Conservation (phyloP, 2,329 filamentous ascomycete species). For the Bipolaris zeicola region DNA sequence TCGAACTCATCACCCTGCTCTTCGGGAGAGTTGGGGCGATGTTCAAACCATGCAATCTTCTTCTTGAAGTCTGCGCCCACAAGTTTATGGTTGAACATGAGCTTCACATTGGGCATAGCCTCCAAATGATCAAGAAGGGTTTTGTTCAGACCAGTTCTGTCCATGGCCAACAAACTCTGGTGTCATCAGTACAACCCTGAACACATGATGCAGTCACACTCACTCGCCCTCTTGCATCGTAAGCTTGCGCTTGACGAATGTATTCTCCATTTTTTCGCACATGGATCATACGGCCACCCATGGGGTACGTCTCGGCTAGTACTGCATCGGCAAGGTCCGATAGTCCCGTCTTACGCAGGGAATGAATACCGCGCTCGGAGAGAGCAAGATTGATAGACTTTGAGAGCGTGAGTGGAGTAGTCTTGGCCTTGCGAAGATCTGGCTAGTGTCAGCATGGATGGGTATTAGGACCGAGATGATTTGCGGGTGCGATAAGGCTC, state of each 20-base stretch:
- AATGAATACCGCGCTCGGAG: conserved; percentile 91
- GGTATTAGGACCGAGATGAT: neutral
- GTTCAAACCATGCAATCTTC: conserved; percentile 87
- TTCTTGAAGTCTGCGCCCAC: conserved; percentile 83
- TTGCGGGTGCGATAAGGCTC: conserved; percentile 41
- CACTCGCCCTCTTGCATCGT: conserved; percentile 87
- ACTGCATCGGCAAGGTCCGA: conserved; percentile 73
- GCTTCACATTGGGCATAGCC: conserved; percentile 81
- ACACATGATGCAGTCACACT: conserved; percentile 28
- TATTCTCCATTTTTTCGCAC: conserved; percentile 69
- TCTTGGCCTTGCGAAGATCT: conserved; percentile 87
- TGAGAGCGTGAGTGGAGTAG: conserved; percentile 88
- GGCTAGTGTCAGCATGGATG: conserved; percentile 3
- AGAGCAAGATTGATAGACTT: conserved; percentile 98
- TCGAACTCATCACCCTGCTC: conserved; percentile 67
- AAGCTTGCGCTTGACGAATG: conserved; percentile 81
- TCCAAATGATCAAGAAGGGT: conserved; percentile 83
- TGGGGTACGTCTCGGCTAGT: conserved; percentile 80
- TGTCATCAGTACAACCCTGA: conserved; percentile 13
- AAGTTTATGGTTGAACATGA: conserved; percentile 93
- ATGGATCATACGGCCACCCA: conserved; percentile 97
- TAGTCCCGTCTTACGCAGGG: conserved; percentile 73
- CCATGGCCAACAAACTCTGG: conserved; percentile 83
- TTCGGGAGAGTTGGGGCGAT: conserved; percentile 37
- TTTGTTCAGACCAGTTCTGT: conserved; percentile 82